Conservation (phyloP, 805 yeast species). For the Metschnikowia cerradonensis region DNA sequence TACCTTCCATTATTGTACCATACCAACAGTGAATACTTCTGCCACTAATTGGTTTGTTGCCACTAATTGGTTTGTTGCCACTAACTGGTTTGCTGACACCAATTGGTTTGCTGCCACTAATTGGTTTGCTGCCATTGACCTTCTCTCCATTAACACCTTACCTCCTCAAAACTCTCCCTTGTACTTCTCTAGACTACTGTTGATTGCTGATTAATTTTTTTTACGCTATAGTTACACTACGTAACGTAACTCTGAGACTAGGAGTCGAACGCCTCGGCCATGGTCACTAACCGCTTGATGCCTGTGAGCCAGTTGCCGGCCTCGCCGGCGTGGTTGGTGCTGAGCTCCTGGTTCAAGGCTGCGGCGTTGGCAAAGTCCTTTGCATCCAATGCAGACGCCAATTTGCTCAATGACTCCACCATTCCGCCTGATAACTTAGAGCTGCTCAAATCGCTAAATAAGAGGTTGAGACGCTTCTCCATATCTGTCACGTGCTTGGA, state of each 20-base stretch:
- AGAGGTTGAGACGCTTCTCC: conserved; percentile 71
- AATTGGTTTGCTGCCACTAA: no score
- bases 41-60: no score
- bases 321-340: conserved; percentile 63
- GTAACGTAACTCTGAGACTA: not conserved
- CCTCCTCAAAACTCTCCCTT: no score
- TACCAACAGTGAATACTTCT: no score
- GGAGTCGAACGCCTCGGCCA: conserved; percentile 43
- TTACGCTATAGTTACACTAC: no score
- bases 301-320: conserved; percentile 93
- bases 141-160: no score
- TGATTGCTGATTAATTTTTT: no score
- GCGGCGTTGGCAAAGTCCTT: conserved; percentile 61
- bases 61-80: no score
- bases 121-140: no score
- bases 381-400: conserved; percentile 48
- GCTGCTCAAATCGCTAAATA: conserved; percentile 75
- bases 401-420: conserved; percentile 46
- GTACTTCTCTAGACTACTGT: no score
- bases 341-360: conserved; percentile 51
- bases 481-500: conserved; percentile 73
- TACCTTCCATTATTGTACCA: no score
- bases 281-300: conserved; percentile 78
- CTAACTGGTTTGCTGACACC: no score
- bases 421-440: conserved; percentile 57